These are phyloP conservation scores for Fusarium sp. DNA, from an alignment of 2,329 filamentous ascomycete genomes.

Conservation along the genomic window DNA sequence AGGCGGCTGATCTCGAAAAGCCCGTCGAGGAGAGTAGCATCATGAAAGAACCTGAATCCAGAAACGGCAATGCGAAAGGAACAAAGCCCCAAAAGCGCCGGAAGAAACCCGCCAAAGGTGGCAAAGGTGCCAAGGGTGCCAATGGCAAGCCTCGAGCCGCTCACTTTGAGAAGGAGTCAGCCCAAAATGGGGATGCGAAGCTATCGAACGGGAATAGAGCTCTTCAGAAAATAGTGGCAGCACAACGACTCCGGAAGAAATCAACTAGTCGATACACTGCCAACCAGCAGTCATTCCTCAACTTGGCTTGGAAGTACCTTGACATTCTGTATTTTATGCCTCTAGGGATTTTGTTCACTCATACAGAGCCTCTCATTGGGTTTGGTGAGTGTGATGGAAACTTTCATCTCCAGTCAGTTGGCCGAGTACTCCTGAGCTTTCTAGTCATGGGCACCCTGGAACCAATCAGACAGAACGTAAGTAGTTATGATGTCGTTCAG, in stretches of 20 bases:
- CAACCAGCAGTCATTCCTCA: background rate
- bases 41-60: background rate
- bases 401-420: background rate
- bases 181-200: background rate
- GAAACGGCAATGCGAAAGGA: background rate
- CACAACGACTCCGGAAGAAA: background rate
- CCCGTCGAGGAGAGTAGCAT: background rate
- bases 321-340: background rate
- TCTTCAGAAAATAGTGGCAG: background rate
- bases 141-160: background rate
- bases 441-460: slow-evolving; percentile 36
- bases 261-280: background rate
- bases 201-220: background rate
- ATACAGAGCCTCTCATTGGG: background rate
- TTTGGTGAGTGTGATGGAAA: background rate
- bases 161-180: background rate
- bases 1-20: background rate
- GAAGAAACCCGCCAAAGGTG: background rate
- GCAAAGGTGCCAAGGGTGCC: background rate
- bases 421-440: slow-evolving; percentile 31
- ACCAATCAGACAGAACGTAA: slow-evolving; percentile 33
- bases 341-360: slow-evolving; percentile 10
- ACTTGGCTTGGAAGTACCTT: background rate
- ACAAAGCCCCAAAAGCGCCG: background rate
- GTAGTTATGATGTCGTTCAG: background rate